phyloP scores from a whole-genome alignment of 2,329 filamentous ascomycete species.

The Colletotrichum costaricense region DNA sequence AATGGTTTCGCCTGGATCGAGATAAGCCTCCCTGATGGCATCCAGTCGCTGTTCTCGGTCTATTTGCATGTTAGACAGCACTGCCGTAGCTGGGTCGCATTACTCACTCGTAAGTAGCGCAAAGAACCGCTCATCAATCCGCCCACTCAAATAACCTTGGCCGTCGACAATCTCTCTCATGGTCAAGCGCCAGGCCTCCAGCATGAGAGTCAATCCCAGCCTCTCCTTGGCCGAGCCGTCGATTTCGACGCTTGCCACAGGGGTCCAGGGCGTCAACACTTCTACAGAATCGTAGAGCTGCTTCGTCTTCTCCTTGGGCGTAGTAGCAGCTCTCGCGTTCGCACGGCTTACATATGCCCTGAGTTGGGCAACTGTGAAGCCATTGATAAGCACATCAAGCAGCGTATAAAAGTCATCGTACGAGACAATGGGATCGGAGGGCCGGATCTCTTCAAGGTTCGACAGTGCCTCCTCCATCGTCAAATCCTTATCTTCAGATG shows the following conservation, averaged over 20 bases:
- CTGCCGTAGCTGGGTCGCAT: not conserved
- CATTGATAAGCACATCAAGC: slow-evolving; percentile 48
- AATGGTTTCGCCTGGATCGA: slow-evolving; percentile 47
- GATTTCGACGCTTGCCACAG: slow-evolving; percentile 35
- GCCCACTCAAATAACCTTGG: slow-evolving; percentile 54
- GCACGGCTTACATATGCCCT: slow-evolving; percentile 49
- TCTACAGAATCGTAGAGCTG: slow-evolving; percentile 55
- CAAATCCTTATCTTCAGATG: slow-evolving; percentile 41
- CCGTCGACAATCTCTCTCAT: slow-evolving; percentile 56
- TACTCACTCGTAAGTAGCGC: slow-evolving; percentile 25
- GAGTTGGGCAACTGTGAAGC: slow-evolving; percentile 62
- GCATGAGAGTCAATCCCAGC: slow-evolving; percentile 56
- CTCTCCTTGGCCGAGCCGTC: slow-evolving; percentile 50
- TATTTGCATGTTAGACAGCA: slow-evolving; percentile 4
- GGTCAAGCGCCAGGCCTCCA: slow-evolving; percentile 61
- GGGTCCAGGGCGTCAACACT: slow-evolving; percentile 54
- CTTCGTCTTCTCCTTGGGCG: slow-evolving; percentile 10
- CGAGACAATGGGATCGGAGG: slow-evolving; percentile 51
- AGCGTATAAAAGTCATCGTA: slow-evolving; percentile 55
- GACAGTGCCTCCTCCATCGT: slow-evolving; percentile 50
- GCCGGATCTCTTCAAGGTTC: slow-evolving; percentile 62
- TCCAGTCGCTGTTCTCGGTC: slow-evolving; percentile 38
- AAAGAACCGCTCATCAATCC: slow-evolving; percentile 41
- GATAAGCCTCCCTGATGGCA: slow-evolving; percentile 36
- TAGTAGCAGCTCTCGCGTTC: slow-evolving; percentile 2